phyloP scores from a whole-genome alignment of 345 rosid genomes.

The Moricandia arvensis region DNA sequence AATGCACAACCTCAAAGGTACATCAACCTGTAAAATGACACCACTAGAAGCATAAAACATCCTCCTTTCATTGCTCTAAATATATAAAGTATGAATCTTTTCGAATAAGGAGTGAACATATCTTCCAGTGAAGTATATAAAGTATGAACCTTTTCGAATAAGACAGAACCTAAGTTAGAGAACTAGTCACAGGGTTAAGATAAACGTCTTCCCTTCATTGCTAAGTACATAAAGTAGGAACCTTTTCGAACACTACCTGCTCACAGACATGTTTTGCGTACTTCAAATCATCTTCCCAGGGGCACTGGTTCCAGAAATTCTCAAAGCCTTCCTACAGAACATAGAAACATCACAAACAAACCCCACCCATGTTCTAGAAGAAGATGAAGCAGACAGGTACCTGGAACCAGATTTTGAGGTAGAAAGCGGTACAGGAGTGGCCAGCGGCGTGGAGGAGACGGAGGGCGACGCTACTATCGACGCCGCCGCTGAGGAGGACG shows the following conservation, averaged over 20 bases:
- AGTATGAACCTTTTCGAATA: neutral
- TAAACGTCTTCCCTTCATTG: no score
- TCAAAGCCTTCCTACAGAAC: conserved; percentile 84
- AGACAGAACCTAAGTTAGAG: neutral
- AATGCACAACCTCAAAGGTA: conserved; percentile 86
- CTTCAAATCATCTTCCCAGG: conserved; percentile 91
- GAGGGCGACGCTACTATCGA: conserved; percentile 94
- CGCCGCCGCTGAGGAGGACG: conserved; percentile 90
- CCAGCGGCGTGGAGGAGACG: conserved; percentile 89
- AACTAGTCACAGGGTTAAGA: neutral
- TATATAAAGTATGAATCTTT: no score
- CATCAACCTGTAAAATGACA: conserved; percentile 54
- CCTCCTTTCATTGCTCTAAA: neutral
- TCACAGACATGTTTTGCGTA: conserved; percentile 81
- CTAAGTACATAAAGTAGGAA: no score
- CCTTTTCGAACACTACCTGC: conserved; percentile 45
- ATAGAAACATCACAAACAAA: conserved; percentile 13
- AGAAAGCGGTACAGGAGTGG: conserved; percentile 88
- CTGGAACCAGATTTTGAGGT: conserved; percentile 98
- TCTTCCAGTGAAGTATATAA: neutral
- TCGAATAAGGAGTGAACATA: no score
- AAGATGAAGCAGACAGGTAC: conserved; percentile 30
- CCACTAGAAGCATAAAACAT: conserved; percentile 19
- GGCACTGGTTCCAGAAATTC: conserved; percentile 95
- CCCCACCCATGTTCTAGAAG: neutral